These are phyloP conservation scores for Gossypium mustelinum DNA, from an alignment of 345 rosid species.

Conservation along the genomic window DNA sequence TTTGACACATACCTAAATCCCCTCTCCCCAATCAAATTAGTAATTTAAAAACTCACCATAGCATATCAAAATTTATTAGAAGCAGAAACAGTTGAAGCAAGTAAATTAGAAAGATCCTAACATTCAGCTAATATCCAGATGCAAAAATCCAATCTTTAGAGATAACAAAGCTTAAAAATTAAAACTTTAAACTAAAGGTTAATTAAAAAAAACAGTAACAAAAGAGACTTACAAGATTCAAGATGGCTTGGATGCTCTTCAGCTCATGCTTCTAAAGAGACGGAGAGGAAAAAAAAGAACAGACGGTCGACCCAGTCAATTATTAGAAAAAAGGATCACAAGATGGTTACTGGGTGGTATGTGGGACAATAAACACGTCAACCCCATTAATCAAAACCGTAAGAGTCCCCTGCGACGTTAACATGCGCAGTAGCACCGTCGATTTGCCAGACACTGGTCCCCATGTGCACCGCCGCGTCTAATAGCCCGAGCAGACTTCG, in stretches of 20 bases:
- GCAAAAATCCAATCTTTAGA: background rate
- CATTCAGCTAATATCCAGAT: constrained; percentile 12
- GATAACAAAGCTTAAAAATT: background rate
- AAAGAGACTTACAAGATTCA: constrained; percentile 27
- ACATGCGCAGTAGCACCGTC: too few relatives aligned
- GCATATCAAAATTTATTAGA: constrained; percentile 1
- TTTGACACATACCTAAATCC: background rate
- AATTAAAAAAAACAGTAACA: background rate
- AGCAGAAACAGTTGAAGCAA: constrained; percentile 11
- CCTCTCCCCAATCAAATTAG: background rate
- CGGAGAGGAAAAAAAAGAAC: constrained; percentile 3
- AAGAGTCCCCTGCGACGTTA: too few relatives aligned
- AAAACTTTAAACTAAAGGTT: background rate
- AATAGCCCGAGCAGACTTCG: too few relatives aligned
- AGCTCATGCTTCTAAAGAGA: background rate
- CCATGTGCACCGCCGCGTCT: too few relatives aligned
- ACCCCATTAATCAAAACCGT: constrained; percentile 28
- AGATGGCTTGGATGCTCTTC: constrained; percentile 17
- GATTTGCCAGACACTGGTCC: too few relatives aligned
- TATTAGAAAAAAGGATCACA: constrained; percentile 12
- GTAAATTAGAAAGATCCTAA: constrained; percentile 14
- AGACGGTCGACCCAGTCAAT: constrained; percentile 10
- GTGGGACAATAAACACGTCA: constrained; percentile 19
- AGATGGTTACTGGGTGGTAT: constrained; percentile 1
- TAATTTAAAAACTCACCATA: constrained; percentile 18